phyloP scores from a whole-genome alignment of 2,329 filamentous ascomycete genomes.

The Cordyceps javanica region DNA sequence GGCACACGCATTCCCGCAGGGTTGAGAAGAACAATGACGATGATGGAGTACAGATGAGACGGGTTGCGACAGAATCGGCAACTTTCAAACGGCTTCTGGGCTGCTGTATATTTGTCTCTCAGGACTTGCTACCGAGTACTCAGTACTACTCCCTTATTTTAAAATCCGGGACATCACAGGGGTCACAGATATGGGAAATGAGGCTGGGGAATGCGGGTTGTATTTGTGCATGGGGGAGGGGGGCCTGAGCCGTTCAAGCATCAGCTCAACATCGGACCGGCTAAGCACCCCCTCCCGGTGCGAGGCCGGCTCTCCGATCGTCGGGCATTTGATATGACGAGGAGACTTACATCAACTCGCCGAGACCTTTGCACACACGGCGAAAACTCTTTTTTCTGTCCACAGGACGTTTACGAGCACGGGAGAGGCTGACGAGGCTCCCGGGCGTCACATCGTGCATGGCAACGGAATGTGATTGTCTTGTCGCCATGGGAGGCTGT shows the following conservation, averaged over 20 bases:
- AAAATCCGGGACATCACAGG: not conserved
- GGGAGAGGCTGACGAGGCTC: not conserved
- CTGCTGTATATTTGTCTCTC: not conserved
- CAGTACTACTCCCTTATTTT: not conserved
- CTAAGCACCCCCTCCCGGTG: too few species aligned
- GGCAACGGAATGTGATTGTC: not conserved
- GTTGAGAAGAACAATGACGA: not conserved
- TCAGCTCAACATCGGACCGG: not conserved
- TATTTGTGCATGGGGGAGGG: not conserved
- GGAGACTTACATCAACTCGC: too few species aligned
- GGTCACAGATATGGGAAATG: constrained; percentile 1
- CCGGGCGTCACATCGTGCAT: not conserved
- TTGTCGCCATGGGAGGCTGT: not conserved
- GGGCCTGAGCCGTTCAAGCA: too few species aligned
- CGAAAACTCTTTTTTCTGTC: too few species aligned
- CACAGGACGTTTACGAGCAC: too few species aligned
- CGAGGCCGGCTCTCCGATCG: too few species aligned
- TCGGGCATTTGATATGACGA: too few species aligned
- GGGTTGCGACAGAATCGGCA: not conserved
- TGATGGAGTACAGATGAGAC: not conserved
- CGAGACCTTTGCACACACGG: not conserved
- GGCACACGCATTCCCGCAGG: not conserved
- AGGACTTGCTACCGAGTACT: not conserved
- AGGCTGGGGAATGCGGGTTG: not conserved
- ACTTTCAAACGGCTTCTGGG: not conserved